These are phyloP conservation scores for Penicillium psychrofluorescens DNA, from an alignment of 495 filamentous ascomycete genomes.

Conservation along the genomic window DNA sequence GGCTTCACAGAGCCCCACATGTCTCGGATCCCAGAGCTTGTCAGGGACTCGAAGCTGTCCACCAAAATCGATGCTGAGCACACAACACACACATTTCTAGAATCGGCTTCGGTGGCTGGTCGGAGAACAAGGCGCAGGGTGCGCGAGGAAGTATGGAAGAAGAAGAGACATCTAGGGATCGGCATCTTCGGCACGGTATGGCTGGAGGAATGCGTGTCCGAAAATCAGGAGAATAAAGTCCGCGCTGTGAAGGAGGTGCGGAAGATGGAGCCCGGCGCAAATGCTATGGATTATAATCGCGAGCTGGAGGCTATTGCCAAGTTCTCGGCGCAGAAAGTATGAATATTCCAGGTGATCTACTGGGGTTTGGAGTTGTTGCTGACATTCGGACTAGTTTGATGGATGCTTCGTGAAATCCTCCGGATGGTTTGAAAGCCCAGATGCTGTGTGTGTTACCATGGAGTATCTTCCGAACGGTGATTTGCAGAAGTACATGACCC, in stretches of 20 bases:
- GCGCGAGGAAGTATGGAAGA: conserved; percentile 7
- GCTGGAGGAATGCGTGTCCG: conserved; percentile 3
- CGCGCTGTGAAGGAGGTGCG: conserved; percentile 10
- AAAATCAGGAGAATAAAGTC: background rate
- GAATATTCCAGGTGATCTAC: background rate
- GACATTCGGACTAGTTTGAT: background rate
- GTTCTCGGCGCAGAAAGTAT: conserved; percentile 3
- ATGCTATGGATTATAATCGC: background rate
- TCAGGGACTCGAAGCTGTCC: conserved; percentile 9
- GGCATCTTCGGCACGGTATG: conserved; percentile 8
- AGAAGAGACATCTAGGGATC: conserved; percentile 4
- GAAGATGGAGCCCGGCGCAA: background rate
- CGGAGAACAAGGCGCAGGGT: conserved; percentile 2
- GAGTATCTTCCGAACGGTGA: conserved; percentile 20
- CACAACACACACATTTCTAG: conserved; percentile 12
- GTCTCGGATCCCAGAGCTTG: conserved; percentile 12
- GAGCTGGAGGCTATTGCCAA: background rate
- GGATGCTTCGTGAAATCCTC: conserved; percentile 1
- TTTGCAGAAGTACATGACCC: conserved; percentile 2
- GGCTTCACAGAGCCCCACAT: conserved; percentile 2
- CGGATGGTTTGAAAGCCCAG: conserved; percentile 7
- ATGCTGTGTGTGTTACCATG: conserved; percentile 16
- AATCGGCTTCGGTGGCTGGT: conserved; percentile 3
- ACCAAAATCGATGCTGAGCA: conserved; percentile 6
- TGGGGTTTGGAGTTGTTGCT: background rate